Base-by-base conservation (phyloP, 2,329 filamentous ascomycete genomes). In the Aspergillus glaucus region DNA sequence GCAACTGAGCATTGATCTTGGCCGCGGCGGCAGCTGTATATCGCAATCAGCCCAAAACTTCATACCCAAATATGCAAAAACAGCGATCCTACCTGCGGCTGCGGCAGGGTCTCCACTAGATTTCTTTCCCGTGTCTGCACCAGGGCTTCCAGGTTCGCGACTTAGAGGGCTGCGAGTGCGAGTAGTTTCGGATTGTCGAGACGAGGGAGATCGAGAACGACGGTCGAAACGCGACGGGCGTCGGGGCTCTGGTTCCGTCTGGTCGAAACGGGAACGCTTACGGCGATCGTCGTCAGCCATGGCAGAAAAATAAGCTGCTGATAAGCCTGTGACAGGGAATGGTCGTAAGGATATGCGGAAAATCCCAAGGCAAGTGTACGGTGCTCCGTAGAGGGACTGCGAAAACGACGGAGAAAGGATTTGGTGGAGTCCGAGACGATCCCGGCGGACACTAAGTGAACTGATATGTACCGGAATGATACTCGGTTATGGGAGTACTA, bases 241-340 rank as follows among this genome's bases (percentile, higher is more conserved):
- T 62, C 84, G 85, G 49, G 86, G 82, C 63, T 93, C 88, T 5
- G 87, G 84, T 66, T 92, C 88, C 43, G 84, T 93, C 70, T 94
- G 88, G 67, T 97, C 92, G 71, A 97, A 96, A 69, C 92, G 89
- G 64, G 90, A 95, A 54, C 90, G 86, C 77, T 95, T 95, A 52
- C 83, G 82, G 65, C 84, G 81, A 59, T 91, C 87, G 55, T 85
- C 79, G 62, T 93, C 88, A 57, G 87, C 82, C 89, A 95, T 90
- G 43, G 52, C 51, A 49, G 45, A 46, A 49, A 39, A 43, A 26
- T 28, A 45, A 45, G 10, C 42, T 10, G 37, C 30, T 36, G 37
- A 45, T 17, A 37, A 30, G 10, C 26, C 12, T 30, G 5, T 30
- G 4, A 30, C 10, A 30, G 10, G 26, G 26, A 12, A 12, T 45